These are phyloP conservation scores for Prunus persica DNA, from an alignment of 306 rosid species.

Conservation along the genomic window DNA sequence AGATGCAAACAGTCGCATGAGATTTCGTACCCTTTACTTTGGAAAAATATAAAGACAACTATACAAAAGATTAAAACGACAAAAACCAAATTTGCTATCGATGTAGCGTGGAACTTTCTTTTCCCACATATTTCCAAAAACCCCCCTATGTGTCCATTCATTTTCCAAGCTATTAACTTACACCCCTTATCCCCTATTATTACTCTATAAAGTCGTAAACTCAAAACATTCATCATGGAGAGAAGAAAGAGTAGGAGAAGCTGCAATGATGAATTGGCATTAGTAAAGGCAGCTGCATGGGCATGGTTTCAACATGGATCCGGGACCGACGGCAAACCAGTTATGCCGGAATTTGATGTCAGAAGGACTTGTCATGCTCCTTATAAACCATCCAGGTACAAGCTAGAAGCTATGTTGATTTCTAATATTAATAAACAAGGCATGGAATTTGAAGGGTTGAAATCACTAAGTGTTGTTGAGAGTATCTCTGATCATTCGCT, in stretches of 20 bases:
- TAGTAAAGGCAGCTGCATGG: constrained; percentile 87
- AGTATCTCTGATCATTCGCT: constrained; percentile 26
- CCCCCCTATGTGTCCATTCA: neutral
- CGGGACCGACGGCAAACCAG: constrained; percentile 36
- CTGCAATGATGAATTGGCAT: constrained; percentile 20
- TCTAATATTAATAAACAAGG: neutral
- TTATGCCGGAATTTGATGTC: constrained; percentile 32
- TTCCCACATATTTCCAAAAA: constrained; percentile 35
- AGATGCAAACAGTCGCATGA: neutral
- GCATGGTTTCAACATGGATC: constrained; percentile 77
- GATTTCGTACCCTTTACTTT: neutral
- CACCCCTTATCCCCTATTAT: neutral
- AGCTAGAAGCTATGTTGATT: constrained; percentile 48
- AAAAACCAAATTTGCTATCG: neutral
- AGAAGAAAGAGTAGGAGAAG: constrained; percentile 23
- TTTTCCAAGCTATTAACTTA: neutral
- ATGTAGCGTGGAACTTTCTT: constrained; percentile 45
- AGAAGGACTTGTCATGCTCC: constrained; percentile 18
- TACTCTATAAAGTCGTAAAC: neutral
- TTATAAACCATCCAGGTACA: constrained; percentile 64
- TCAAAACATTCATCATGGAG: constrained; percentile 16
- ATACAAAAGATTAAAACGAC: neutral
- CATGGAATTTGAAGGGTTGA: neutral
- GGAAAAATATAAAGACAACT: constrained; percentile 3
- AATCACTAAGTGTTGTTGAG: neutral